Percentiles rank a stretch among this genome's conserved stretches.
These are phyloP conservation scores for Cryptococcus maquisensis DNA, from an alignment of 1,284 basidiomycete genomes.

Conservation along the genomic window DNA sequence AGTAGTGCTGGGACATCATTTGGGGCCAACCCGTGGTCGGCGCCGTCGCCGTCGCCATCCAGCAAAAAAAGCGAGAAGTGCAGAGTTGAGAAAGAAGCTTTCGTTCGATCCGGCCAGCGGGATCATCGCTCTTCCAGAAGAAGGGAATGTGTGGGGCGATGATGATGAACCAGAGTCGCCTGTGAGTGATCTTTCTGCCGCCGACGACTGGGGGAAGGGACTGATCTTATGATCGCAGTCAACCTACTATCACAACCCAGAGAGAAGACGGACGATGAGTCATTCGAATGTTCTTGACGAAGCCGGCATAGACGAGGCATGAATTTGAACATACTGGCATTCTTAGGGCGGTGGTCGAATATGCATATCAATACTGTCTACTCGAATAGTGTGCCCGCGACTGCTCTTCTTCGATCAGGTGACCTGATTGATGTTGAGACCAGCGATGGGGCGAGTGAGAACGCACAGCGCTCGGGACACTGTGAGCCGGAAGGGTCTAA, in stretches of 20 bases:
- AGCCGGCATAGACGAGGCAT: no score
- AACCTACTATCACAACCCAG: slow-evolving; percentile 28
- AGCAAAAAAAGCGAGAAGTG: neutral
- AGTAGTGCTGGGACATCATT: slow-evolving; percentile 5
- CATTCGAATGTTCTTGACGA: neutral
- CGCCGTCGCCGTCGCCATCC: slow-evolving; percentile 18
- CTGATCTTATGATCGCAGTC: neutral
- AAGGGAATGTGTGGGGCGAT: slow-evolving; percentile 60
- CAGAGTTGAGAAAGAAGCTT: slow-evolving; percentile 13
- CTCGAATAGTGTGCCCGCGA: no score
- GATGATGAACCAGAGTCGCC: slow-evolving; percentile 44
- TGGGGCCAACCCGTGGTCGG: slow-evolving; percentile 40
- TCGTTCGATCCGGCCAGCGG: slow-evolving; percentile 51
- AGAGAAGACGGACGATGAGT: slow-evolving; percentile 20
- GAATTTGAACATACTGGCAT: no score
- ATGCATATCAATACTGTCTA: no score
- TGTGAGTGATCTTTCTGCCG: slow-evolving; percentile 15
- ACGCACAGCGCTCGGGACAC: no score
- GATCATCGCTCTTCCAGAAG: slow-evolving; percentile 72
- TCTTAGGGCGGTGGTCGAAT: no score
- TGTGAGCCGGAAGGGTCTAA: no score
- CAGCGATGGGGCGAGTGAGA: no score
- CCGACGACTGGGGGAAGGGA: neutral
- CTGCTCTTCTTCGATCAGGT: no score
- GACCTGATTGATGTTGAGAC: no score